These are phyloP conservation scores for Talaromyces borbonicus DNA, from an alignment of 495 filamentous ascomycete species.

Conservation along the genomic window DNA sequence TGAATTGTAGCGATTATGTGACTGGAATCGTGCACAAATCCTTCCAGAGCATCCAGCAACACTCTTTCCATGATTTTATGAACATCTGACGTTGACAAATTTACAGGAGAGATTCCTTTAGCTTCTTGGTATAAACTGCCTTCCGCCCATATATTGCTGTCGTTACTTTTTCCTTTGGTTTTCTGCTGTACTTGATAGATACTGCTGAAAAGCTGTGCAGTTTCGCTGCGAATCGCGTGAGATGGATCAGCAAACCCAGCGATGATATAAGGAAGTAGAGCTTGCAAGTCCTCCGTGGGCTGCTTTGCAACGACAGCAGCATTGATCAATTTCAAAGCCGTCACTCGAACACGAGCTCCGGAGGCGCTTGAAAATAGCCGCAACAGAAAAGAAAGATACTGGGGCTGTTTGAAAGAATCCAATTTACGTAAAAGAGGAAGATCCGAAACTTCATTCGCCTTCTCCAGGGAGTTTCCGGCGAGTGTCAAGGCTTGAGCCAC, in stretches of 20 bases:
- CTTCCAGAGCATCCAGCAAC: slow-evolving; percentile 64
- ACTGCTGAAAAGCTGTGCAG: slow-evolving; percentile 49
- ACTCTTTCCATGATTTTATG: slow-evolving; percentile 51
- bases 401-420: slow-evolving; percentile 45
- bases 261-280: slow-evolving; percentile 66
- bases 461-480: slow-evolving; percentile 37
- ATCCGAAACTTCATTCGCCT: slow-evolving; percentile 47
- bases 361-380: slow-evolving; percentile 63
- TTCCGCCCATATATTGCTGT: slow-evolving; percentile 35
- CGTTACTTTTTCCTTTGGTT: slow-evolving; percentile 23
- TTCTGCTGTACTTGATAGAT: slow-evolving; percentile 39
- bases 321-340: slow-evolving; percentile 54
- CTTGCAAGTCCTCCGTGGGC: slow-evolving; percentile 57
- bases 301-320: slow-evolving; percentile 39
- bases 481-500: slow-evolving; percentile 56
- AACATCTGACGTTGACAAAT: slow-evolving; percentile 48
- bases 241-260: slow-evolving; percentile 64
- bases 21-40: slow-evolving; percentile 64
- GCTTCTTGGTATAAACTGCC: slow-evolving; percentile 49
- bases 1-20: slow-evolving; percentile 53
- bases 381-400: slow-evolving; percentile 68
- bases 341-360: slow-evolving; percentile 53
- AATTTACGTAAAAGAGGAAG: slow-evolving; percentile 48
- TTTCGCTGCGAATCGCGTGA: slow-evolving; percentile 61
- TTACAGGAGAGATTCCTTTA: slow-evolving; percentile 39